Conservation (phyloP, 1,139 yeast species). For the Torulaspora globosa region DNA sequence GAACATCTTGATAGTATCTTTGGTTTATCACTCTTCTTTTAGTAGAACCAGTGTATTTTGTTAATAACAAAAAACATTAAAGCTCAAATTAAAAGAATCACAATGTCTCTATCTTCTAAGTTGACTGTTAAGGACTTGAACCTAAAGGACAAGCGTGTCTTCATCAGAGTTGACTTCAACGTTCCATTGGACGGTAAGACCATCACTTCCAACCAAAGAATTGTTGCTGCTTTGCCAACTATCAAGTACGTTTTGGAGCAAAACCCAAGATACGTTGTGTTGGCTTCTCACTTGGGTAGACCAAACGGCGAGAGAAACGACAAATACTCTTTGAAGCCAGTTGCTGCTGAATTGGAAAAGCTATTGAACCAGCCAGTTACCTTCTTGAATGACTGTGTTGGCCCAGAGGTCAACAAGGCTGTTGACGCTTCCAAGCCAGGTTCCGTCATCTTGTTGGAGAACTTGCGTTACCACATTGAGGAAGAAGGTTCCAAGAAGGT, state of each 20-base stretch:
- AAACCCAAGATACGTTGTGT: conserved; percentile 80
- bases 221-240: conserved; percentile 96
- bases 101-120: conserved; percentile 87
- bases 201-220: conserved; percentile 98
- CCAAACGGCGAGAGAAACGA: conserved; percentile 86
- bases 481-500: conserved; percentile 93
- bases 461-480: conserved; percentile 92
- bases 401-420: conserved; percentile 74
- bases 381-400: conserved; percentile 85
- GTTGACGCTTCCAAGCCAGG: conserved; percentile 70
- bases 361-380: conserved; percentile 66
- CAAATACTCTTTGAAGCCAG: conserved; percentile 88
- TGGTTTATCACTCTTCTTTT: background rate
- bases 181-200: conserved; percentile 94
- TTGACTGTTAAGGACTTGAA: conserved; percentile 86
- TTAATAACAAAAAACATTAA: conserved; percentile 9
- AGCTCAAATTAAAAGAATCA: conserved; percentile 12
- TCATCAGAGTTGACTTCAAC: conserved; percentile 96
- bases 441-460: conserved; percentile 70
- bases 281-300: conserved; percentile 96
- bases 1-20: background rate
- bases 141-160: conserved; percentile 84
- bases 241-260: conserved; percentile 87
- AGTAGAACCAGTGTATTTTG: conserved; percentile 11
- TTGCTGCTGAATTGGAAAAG: conserved; percentile 76